phyloP scores from a whole-genome alignment of 1,139 yeast species.

The Yamadazyma taylorii region DNA sequence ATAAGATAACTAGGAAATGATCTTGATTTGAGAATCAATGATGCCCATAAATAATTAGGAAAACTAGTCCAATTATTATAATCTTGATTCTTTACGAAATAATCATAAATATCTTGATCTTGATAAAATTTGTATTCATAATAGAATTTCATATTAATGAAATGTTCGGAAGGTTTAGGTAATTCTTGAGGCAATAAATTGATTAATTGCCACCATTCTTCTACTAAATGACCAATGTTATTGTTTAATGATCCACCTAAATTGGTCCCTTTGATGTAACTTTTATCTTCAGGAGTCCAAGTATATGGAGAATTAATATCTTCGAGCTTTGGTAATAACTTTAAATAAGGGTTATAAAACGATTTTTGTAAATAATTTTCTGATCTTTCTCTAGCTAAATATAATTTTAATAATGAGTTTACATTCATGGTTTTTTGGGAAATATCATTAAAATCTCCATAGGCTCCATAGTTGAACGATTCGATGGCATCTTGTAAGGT shows the following conservation, averaged over 20 bases:
- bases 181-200: slow-evolving; percentile 34
- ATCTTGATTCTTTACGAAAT: slow-evolving; percentile 22
- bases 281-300: slow-evolving; percentile 56
- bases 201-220: slow-evolving; percentile 53
- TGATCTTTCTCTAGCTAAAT: slow-evolving; percentile 40
- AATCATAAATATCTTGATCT: slow-evolving; percentile 35
- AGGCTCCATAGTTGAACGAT: slow-evolving; percentile 27
- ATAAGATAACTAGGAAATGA: slow-evolving; percentile 69
- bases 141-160: slow-evolving; percentile 44
- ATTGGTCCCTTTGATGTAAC: slow-evolving; percentile 58
- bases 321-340: slow-evolving; percentile 53
- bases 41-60: slow-evolving; percentile 72
- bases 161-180: slow-evolving; percentile 36
- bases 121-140: slow-evolving; percentile 48
- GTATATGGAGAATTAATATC: slow-evolving; percentile 60
- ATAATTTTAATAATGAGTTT: slow-evolving; percentile 49
- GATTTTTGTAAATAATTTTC: slow-evolving; percentile 16
- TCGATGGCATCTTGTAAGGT: slow-evolving; percentile 44
- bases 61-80: slow-evolving; percentile 59
- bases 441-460: slow-evolving; percentile 19
- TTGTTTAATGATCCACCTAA: slow-evolving; percentile 43
- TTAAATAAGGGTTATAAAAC: slow-evolving; percentile 51
- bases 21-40: slow-evolving; percentile 68
- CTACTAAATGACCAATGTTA: slow-evolving; percentile 34
- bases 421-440: slow-evolving; percentile 26